Evolutionary conservation across 352 stramenopile species (phyloP), one percentile per base, ranked within the genome.

Genomic region (Globisporangium cederbergense): DNA sequence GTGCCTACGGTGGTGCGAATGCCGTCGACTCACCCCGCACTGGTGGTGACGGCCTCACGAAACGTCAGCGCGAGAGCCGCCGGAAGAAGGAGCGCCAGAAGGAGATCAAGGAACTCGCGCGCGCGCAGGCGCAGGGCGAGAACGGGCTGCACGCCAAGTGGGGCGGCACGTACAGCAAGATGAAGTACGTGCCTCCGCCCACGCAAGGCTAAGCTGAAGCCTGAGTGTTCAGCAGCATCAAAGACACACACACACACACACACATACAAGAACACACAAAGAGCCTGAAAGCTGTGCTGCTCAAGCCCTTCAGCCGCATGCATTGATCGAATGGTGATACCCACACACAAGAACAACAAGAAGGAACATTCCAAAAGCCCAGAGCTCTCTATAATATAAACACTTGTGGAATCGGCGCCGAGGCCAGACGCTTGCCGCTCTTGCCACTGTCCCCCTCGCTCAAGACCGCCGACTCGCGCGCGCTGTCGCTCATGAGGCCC

Each of bases 31-130:
- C 50, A 0, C 62, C 79, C 25, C 67, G 77, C 56, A 14, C 16
- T 6, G 62, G 49, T 10, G 83, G 49, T 9, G 83, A 82, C 28
- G 83, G 81, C 4, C 69, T 92, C 18, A 95, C 83, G 13, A 94
- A 94, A 70, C 77, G 81, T 38, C 85, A 94, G 71, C 83, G 86
- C 2, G 83, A 95, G 66, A 90, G 72, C 58, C 83, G 82, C 34
- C 86, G 86, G 54, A 89, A 90, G 67, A 89, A 88, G 51, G 83
- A 95, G 62, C 81, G 83, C 20, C 77, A 91, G 62, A 81, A 80
- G 14, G 82, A 93, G 72, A 75, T 89, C 38, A 91, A 90, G 66
- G 86, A 93, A 34, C 34, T 88, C 54, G 69, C 84, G 56, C 82
- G 86, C 30, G 78, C 73, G 30, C 76, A 91, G 64, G 84, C 84